phyloP scores from a whole-genome alignment of 495 filamentous ascomycete genomes.

The Tuber melanosporum region DNA sequence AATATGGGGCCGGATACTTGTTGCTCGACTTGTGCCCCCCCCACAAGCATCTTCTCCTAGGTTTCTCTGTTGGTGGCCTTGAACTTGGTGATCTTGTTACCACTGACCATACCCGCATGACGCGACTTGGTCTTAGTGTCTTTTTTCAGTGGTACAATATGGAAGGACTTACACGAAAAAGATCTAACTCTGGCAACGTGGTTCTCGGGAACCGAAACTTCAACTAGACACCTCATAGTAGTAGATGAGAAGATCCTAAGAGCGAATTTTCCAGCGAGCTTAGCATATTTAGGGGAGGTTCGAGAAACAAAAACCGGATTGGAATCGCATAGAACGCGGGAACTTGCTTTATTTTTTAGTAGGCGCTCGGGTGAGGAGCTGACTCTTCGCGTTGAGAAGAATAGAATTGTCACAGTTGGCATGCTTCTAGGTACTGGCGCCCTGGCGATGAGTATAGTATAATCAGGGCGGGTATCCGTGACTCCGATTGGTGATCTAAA shows the following conservation, averaged over 20 bases:
- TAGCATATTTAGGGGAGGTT: slow-evolving; percentile 90
- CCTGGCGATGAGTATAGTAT: slow-evolving; percentile 89
- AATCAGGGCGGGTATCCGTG: slow-evolving; percentile 62
- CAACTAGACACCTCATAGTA: slow-evolving; percentile 77
- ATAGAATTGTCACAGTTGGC: slow-evolving; percentile 96
- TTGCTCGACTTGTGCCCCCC: slow-evolving; percentile 96
- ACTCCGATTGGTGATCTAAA: too few species aligned
- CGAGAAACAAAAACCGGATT: slow-evolving; percentile 97
- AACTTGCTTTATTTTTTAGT: slow-evolving; percentile 96
- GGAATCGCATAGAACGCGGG: slow-evolving; percentile 92
- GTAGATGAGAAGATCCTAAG: slow-evolving; percentile 99
- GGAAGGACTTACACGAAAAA: slow-evolving; percentile 87
- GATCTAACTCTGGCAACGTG: slow-evolving; percentile 90
- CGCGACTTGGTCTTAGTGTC: slow-evolving; percentile 85
- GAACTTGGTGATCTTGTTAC: slow-evolving; percentile 97
- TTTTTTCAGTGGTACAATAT: slow-evolving; percentile 88
- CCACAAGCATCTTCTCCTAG: slow-evolving; percentile 90
- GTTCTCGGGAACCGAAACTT: slow-evolving; percentile 55
- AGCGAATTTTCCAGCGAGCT: slow-evolving; percentile 93
- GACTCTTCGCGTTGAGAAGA: slow-evolving; percentile 84
- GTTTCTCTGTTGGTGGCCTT: slow-evolving; percentile 88
- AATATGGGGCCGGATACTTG: slow-evolving; percentile 93
- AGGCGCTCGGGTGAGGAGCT: slow-evolving; percentile 35
- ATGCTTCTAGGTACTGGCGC: slow-evolving; percentile 88
- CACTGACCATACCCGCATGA: slow-evolving; percentile 94